These are phyloP conservation scores for Podaxis rugospora DNA, from an alignment of 768 basidiomycete species.

Conservation along the genomic window DNA sequence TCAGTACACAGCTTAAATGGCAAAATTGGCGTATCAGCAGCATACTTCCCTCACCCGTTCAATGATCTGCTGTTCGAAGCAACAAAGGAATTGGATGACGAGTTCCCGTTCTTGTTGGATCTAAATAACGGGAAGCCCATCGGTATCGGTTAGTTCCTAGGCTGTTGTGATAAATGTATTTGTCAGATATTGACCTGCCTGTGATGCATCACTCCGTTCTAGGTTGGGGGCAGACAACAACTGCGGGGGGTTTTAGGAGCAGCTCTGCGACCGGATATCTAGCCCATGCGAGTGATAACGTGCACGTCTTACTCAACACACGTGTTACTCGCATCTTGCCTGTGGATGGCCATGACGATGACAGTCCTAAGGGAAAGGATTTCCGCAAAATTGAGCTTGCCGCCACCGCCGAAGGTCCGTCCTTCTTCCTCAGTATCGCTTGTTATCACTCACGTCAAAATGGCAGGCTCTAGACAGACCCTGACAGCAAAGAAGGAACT, in stretches of 20 bases:
- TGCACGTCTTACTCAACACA: conserved; percentile 18
- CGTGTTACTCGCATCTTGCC: conserved; percentile 13
- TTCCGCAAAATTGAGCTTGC: conserved; percentile 2
- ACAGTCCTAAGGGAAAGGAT: neutral
- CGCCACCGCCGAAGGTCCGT: neutral
- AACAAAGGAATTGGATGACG: conserved; percentile 20
- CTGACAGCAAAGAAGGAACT: conserved; percentile 28
- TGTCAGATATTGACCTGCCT: neutral
- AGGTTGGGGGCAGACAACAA: conserved; percentile 20
- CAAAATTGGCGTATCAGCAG: conserved; percentile 18
- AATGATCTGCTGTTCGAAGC: conserved; percentile 20
- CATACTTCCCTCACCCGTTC: conserved; percentile 16
- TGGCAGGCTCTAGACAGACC: neutral
- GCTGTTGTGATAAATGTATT: neutral
- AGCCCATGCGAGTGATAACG: conserved; percentile 17
- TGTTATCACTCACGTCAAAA: neutral
- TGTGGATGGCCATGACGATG: conserved; percentile 22
- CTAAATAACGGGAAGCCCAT: conserved; percentile 35
- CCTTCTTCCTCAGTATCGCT: neutral
- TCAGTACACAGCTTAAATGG: conserved; percentile 22
- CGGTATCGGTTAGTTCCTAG: conserved; percentile 29
- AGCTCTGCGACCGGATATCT: conserved; percentile 23
- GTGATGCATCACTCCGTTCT: neutral
- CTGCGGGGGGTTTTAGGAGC: conserved; percentile 18
- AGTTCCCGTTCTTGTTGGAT: conserved; percentile 37